Evolutionary conservation across 768 basidiomycete species (phyloP).

Genomic region (Tulasnella sp.): DNA sequence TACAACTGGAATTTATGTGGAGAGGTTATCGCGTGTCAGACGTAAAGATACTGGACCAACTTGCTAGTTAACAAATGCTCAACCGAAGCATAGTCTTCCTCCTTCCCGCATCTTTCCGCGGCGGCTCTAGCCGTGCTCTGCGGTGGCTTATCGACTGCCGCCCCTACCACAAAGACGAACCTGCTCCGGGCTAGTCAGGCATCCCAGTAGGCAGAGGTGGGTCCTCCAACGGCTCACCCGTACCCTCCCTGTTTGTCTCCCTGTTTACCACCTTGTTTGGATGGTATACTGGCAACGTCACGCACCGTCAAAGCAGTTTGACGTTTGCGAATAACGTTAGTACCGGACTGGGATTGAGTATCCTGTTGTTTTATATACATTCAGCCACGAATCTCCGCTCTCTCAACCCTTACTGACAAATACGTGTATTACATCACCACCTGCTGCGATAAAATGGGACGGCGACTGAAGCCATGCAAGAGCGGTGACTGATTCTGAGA

Average conservation of each 20-base stretch:
- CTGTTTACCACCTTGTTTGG: too few relatives aligned
- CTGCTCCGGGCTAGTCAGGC: too few relatives aligned
- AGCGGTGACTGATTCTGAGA: slow-evolving; percentile 38
- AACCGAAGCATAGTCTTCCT: slow-evolving; percentile 67
- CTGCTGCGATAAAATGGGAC: slow-evolving; percentile 64
- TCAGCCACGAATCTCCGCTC: too few relatives aligned
- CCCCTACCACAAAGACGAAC: too few relatives aligned
- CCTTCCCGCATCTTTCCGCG: slow-evolving; percentile 41
- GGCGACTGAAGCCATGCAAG: slow-evolving; percentile 66
- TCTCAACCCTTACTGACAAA: slow-evolving; percentile 20
- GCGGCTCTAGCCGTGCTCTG: slow-evolving; percentile 21
- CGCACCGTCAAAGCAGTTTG: not conserved
- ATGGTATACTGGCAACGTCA: not conserved
- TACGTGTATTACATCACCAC: slow-evolving; percentile 50
- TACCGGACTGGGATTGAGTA: too few relatives aligned
- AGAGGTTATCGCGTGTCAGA: too few relatives aligned
- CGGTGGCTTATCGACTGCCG: too few relatives aligned
- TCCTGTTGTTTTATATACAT: too few relatives aligned
- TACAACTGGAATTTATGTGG: slow-evolving; percentile 35
- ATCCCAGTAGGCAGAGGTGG: too few relatives aligned
- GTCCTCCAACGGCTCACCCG: too few relatives aligned
- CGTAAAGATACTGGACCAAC: not conserved
- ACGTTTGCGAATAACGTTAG: too few relatives aligned
- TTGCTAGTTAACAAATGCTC: slow-evolving; percentile 63
- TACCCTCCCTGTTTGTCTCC: too few relatives aligned